Base-by-base conservation (phyloP, 2,329 filamentous ascomycete genomes). In the Ophiostoma piceae region DNA sequence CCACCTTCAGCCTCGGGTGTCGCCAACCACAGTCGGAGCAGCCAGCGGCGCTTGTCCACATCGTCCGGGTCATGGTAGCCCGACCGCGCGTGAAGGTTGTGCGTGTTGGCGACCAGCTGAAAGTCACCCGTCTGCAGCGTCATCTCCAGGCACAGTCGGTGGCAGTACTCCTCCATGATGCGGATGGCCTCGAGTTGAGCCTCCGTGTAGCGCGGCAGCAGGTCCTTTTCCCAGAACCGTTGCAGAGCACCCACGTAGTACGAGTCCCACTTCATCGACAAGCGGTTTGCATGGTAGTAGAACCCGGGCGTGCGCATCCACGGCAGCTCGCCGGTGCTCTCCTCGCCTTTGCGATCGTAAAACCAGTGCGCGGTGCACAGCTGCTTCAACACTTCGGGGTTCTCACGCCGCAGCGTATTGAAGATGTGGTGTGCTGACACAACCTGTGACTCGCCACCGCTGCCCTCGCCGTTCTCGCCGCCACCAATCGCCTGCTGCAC, bases 231-330 rank as follows among this genome's bases (percentile, higher is more conserved):
- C 51, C 51, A 54, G n/a, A 54, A 54, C 51, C 51, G 51, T n/a
- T 54, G 51, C n/a, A 54, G 51, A 6, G 51, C n/a, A n/a, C 51
- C 51, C 7, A 54, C 51, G 14, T 54, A 54, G 51, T 54, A 54
- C n/a, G 51, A 54, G n/a, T 26, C 51, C 51, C 51, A 54, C n/a
- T 54, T 54, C 51, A 54, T 54, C 51, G 51, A 26, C n/a, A 54
- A 26, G n/a, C 51, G n/a, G n/a, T n/a, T n/a, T 11, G 51, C 51
- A 7, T 54, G n/a, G n/a, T 54, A 54, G 51, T 54, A 54, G 51
- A 54, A 54, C 2, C 51, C 51, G 3, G 51, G 51, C 19, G 51
- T 54, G 7, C 51, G 51, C 51, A 54, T 54, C 51, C n/a, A 54
- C 51, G 51, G 51, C 6, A 54, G n/a, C 51, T 54, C 51, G 51